phyloP scores from a whole-genome alignment of 139 green algal species.

The Ettlia oleoabundans region DNA sequence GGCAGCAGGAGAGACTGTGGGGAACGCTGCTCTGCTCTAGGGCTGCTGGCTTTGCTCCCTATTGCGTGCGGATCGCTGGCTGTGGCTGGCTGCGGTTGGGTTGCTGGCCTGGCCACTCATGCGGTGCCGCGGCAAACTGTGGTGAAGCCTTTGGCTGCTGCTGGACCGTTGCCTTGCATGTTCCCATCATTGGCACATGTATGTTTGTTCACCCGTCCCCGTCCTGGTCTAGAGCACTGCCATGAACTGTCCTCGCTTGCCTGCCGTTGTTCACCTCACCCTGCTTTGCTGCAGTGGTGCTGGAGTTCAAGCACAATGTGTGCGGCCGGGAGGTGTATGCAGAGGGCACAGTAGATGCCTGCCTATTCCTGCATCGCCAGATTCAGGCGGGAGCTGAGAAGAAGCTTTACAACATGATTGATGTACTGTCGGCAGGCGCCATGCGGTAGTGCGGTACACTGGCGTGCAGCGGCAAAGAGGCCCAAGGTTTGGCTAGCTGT shows the following conservation, averaged over 20 bases:
- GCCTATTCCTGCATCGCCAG: conserved; percentile 84
- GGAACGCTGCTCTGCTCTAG: not conserved
- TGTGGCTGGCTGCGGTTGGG: too few relatives aligned
- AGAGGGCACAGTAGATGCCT: conserved; percentile 96
- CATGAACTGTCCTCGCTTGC: not conserved
- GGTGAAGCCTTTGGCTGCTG: too few relatives aligned
- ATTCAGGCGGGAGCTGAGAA: conserved; percentile 64
- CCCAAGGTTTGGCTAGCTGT: too few relatives aligned
- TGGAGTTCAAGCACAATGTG: conserved; percentile 99
- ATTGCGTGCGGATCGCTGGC: too few relatives aligned
- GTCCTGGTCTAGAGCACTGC: too few relatives aligned
- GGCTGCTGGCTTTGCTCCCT: not conserved
- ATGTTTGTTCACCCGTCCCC: too few relatives aligned
- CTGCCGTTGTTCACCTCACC: conserved; percentile 16
- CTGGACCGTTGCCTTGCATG: too few relatives aligned
- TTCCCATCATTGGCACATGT: too few relatives aligned
- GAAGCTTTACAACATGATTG: conserved; percentile 98
- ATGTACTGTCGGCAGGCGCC: conserved; percentile 89
- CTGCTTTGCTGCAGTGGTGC: conserved; percentile 62
- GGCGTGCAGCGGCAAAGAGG: too few relatives aligned
- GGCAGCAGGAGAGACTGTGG: too few relatives aligned
- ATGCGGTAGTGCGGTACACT: conserved; percentile 79
- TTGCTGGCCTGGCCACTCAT: too few relatives aligned
- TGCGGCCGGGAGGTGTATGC: conserved; percentile 92
- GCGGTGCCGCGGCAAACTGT: too few relatives aligned